These are phyloP conservation scores for Sapria himalayana DNA, from an alignment of 345 rosid species.

Conservation along the genomic window DNA sequence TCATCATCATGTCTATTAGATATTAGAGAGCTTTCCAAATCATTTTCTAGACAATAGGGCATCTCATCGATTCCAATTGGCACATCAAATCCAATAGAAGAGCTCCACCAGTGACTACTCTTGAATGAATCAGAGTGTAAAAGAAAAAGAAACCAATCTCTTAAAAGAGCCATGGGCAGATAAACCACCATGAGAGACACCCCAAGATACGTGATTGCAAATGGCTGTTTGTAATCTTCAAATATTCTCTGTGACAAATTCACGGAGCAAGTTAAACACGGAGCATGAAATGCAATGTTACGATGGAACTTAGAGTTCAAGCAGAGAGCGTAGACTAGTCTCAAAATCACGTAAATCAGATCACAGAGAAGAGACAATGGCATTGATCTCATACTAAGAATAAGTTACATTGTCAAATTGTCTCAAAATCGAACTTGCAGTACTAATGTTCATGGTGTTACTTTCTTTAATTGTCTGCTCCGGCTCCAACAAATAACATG, in stretches of 20 bases:
- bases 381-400: too few relatives aligned
- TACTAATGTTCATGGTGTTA: too few relatives aligned
- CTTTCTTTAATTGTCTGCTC: too few relatives aligned
- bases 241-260: slow-evolving; percentile 28
- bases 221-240: slow-evolving; percentile 31
- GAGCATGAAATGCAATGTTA: neutral
- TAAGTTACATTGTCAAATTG: too few relatives aligned
- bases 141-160: slow-evolving; percentile 21
- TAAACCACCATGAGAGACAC: slow-evolving; percentile 44
- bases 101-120: slow-evolving; percentile 4
- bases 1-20: slow-evolving; percentile 10
- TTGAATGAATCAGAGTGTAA: slow-evolving; percentile 2
- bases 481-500: too few relatives aligned
- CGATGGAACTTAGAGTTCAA: neutral
- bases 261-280: neutral
- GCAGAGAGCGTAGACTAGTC: neutral
- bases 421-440: too few relatives aligned
- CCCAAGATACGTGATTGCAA: slow-evolving; percentile 38
- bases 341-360: too few relatives aligned
- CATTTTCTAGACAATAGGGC: slow-evolving; percentile 8
- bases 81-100: slow-evolving; percentile 16
- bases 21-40: slow-evolving; percentile 9
- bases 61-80: slow-evolving; percentile 21
- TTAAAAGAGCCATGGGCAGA: slow-evolving; percentile 28
- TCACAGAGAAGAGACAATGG: too few relatives aligned